phyloP scores from a whole-genome alignment of 768 basidiomycete species.

The Kwoniella pini region DNA sequence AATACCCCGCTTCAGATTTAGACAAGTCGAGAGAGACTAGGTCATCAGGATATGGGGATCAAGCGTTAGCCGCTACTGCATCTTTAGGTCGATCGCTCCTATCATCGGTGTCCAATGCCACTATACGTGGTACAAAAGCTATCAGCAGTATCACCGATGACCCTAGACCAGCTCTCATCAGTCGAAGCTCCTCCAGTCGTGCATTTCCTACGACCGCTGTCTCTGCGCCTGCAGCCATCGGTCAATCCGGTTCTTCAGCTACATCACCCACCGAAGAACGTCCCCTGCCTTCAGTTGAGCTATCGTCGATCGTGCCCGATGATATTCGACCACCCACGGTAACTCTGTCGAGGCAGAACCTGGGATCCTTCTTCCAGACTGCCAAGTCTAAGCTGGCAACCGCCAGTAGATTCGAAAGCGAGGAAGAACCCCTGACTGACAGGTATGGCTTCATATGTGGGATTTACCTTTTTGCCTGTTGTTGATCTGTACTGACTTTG shows the following conservation, averaged over 20 bases:
- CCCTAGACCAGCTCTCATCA: constrained; percentile 36
- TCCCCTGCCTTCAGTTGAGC: constrained; percentile 40
- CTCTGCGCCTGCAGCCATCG: constrained; percentile 17
- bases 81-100: constrained; percentile 39
- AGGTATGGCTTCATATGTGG: constrained; percentile 54
- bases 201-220: constrained; percentile 40
- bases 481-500: constrained; percentile 1
- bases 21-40: background rate
- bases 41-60: constrained; percentile 38
- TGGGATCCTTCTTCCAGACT: constrained; percentile 40
- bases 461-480: too few relatives aligned
- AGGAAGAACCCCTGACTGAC: constrained; percentile 48
- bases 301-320: constrained; percentile 44
- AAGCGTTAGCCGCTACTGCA: constrained; percentile 45
- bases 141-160: constrained; percentile 13
- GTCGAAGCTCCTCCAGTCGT: constrained; percentile 25
- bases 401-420: constrained; percentile 44
- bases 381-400: constrained; percentile 23
- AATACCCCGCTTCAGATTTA: constrained; percentile 3
- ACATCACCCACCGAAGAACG: constrained; percentile 21
- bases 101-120: constrained; percentile 33
- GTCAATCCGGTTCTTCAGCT: constrained; percentile 15
- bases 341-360: constrained; percentile 43
- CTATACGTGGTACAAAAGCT: constrained; percentile 22
- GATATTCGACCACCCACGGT: constrained; percentile 49